Evolutionary conservation across 208 protist genomes (phyloP).

Genomic region (Baffinella frigidus): DNA sequence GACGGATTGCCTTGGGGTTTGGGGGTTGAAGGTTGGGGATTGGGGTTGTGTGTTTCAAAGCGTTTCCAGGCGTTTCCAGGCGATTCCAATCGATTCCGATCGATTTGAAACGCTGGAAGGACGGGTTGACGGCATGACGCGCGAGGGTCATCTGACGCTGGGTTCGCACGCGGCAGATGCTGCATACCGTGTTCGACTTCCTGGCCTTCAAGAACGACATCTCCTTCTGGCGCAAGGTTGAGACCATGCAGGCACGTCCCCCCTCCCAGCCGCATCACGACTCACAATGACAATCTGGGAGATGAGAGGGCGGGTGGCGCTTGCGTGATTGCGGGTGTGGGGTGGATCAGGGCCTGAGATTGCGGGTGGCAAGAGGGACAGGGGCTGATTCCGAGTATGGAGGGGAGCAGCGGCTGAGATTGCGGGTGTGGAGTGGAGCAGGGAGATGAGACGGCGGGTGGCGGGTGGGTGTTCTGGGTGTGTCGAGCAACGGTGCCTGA

Average conservation of each 20-base stretch:
- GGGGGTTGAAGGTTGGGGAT: too few species aligned
- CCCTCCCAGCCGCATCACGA: neutral
- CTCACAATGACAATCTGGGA: neutral
- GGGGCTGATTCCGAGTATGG: neutral
- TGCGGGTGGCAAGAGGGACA: neutral
- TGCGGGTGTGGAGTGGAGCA: neutral
- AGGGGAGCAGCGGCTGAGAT: neutral
- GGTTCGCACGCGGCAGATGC: too few species aligned
- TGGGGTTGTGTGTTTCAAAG: too few species aligned
- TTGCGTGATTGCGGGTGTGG: neutral
- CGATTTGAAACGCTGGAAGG: too few species aligned
- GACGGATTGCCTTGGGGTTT: slow-evolving; percentile 89
- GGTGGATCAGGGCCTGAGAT: neutral
- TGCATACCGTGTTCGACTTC: slow-evolving; percentile 97
- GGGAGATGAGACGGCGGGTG: too few species aligned
- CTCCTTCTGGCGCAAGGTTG: slow-evolving; percentile 78
- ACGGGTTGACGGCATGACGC: too few species aligned
- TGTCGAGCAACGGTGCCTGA: neutral
- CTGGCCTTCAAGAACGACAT: slow-evolving; percentile 97
- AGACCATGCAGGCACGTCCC: too few species aligned
- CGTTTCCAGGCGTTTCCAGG: too few species aligned
- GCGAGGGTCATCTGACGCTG: too few species aligned
- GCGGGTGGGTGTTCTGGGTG: too few species aligned
- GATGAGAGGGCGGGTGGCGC: neutral
- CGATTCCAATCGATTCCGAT: too few species aligned